Conservation (phyloP, 495 filamentous ascomycete species). For the Penicillium maclennaniae region DNA sequence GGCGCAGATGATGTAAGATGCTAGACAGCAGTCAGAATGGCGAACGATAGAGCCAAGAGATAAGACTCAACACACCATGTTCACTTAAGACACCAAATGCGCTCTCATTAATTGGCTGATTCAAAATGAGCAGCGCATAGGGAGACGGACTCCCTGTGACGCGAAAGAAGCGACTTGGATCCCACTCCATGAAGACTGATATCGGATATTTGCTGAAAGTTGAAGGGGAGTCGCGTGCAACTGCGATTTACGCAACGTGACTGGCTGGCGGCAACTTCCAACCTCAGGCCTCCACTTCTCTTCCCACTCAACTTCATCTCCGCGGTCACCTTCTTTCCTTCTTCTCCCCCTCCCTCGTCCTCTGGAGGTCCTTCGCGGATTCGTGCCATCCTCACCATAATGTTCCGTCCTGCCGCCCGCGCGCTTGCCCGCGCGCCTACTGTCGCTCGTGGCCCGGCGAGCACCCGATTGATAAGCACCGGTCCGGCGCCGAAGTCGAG, state of each 20-base stretch:
- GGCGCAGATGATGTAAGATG: conserved; percentile 64
- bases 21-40: conserved; percentile 27
- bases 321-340: conserved; percentile 6
- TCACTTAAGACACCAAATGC: conserved; percentile 50
- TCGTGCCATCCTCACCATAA: conserved; percentile 27
- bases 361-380: conserved; percentile 13
- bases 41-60: background rate
- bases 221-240: conserved; percentile 8
- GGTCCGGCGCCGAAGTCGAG: conserved; percentile 62
- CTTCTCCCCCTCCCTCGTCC: conserved; percentile 6
- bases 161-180: conserved; percentile 49
- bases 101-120: conserved; percentile 61
- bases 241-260: conserved; percentile 26
- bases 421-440: conserved; percentile 48
- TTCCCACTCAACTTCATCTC: conserved; percentile 25
- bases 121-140: conserved; percentile 65
- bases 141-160: conserved; percentile 26
- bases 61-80: conserved; percentile 44
- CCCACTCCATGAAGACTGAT: conserved; percentile 39
- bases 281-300: conserved; percentile 29
- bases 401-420: conserved; percentile 61
- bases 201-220: background rate
- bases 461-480: conserved; percentile 68
- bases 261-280: conserved; percentile 12
- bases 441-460: conserved; percentile 37